Percentiles rank a stretch among this genome's conserved stretches.
Evolutionary conservation across 75 land plant species (phyloP).

Genomic region (Cunninghamia lanceolata): DNA sequence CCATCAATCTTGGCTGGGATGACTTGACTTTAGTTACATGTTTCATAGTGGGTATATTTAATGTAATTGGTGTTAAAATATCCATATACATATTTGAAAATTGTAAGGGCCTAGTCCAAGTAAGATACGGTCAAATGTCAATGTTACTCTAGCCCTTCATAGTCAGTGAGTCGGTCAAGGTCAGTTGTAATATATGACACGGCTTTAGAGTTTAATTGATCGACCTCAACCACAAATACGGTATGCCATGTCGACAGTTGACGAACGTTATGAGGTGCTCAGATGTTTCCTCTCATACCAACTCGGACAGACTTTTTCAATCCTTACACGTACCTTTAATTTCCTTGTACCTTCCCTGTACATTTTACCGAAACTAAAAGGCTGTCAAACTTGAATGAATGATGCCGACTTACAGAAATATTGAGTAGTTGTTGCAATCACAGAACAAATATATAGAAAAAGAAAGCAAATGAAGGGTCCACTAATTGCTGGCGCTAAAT

Average conservation of each 20-base stretch:
- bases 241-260: not conserved
- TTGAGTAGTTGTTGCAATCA: not conserved
- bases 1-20: too few relatives aligned
- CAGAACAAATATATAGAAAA: not conserved
- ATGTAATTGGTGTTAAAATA: not conserved
- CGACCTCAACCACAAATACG: not conserved
- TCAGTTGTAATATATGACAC: not conserved
- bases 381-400: not conserved
- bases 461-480: too few relatives aligned
- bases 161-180: not conserved
- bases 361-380: not conserved
- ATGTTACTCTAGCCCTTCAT: not conserved
- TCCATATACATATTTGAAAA: not conserved
- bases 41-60: not conserved
- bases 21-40: too few relatives aligned
- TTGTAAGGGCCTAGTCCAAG: not conserved
- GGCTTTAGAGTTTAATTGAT: not conserved
- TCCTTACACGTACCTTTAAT: not conserved
- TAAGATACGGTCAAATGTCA: not conserved
- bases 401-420: not conserved
- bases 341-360: not conserved
- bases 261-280: not conserved
- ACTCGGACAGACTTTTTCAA: not conserved
- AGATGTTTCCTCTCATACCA: not conserved
- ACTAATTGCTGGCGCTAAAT: too few relatives aligned